A percentile compares a stretch with the other conserved stretches of the same genome.
phyloP scores from a whole-genome alignment of 805 yeast genomes.

The Teunomyces panamensis region DNA sequence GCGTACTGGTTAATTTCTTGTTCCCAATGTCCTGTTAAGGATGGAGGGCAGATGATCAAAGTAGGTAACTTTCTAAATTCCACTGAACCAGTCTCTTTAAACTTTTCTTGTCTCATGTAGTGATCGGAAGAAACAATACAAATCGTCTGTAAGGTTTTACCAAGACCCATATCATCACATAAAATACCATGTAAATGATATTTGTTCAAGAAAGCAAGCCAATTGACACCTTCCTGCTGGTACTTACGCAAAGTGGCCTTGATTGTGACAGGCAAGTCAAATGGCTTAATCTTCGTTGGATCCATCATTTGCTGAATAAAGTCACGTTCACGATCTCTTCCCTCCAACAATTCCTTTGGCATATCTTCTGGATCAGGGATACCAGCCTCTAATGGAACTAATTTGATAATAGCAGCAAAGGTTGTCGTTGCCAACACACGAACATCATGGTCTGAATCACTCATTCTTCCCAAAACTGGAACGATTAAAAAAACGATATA shows the following conservation, averaged over 20 bases:
- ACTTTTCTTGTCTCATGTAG: slow-evolving; percentile 74
- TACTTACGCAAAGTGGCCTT: slow-evolving; percentile 91
- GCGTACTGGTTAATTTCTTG: slow-evolving; percentile 89
- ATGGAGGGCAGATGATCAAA: slow-evolving; percentile 91
- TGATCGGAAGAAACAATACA: slow-evolving; percentile 97
- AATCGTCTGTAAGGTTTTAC: slow-evolving; percentile 94
- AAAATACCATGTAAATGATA: slow-evolving; percentile 95
- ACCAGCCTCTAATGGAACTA: slow-evolving; percentile 97
- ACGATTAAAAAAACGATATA: slow-evolving; percentile 94
- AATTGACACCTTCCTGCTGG: slow-evolving; percentile 97
- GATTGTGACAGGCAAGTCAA: slow-evolving; percentile 84
- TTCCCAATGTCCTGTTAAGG: slow-evolving; percentile 98
- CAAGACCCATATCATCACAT: slow-evolving; percentile 99
- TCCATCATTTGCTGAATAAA: slow-evolving; percentile 98
- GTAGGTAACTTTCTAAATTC: slow-evolving; percentile 80
- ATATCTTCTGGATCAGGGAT: slow-evolving; percentile 92
- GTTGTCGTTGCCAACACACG: slow-evolving; percentile 91
- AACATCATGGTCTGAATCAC: slow-evolving; percentile 88
- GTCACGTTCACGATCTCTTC: slow-evolving; percentile 91
- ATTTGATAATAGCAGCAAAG: slow-evolving; percentile 90
- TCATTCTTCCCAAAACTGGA: slow-evolving; percentile 96
- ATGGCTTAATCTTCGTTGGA: slow-evolving; percentile 83
- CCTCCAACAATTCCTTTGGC: slow-evolving; percentile 78
- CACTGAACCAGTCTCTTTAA: slow-evolving; percentile 51
- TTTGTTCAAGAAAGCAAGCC: slow-evolving; percentile 93